Base-by-base conservation (phyloP, 345 rosid species). In the Odontarrhena argentea region DNA sequence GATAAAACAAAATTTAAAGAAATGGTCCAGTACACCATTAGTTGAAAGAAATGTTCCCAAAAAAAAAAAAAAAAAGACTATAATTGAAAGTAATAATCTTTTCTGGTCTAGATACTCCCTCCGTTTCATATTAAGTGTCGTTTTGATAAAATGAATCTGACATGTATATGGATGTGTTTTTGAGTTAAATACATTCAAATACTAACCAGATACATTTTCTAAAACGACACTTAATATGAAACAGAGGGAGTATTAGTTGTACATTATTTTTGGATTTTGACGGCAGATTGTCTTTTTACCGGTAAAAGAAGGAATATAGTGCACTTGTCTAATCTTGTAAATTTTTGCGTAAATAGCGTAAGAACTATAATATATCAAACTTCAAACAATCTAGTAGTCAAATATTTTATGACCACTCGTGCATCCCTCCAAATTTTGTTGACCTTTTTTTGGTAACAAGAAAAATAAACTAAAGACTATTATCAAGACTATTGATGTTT, bases 351-450 rank as follows among this genome's bases (percentile, higher is more conserved):
- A 47, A 62, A 62, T 11, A 37, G 45, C n/a, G 43, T 58, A 42
- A 68, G 40, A 58, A 6, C 10, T 58, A 49, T 48, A 47, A 9
- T 18, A 46, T 46, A 24, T 9, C 35, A 46, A 46, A 55, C 11
- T 60, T 18, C 61, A 9, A 58, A 68, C n/a, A 47, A 3, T 26
- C 13, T 9, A 28, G 5, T 47, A 37, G 35, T 61, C 61, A 35
- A 9, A n/a, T 60, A 55, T 55, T 15, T 28, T 2, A 45, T 34
- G 26, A 37, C 11, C 35, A 42, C 8, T 49, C 47, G 60, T 58
- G 52, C 47, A 48, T 37, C 26, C 36, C 37, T 69, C 73, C 51
- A 50, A 42, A 59, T 50, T 8, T 13, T 45, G 22, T 62, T 53
- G 68, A 61, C 41, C 6, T 45, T 13, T 36, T 14, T 48, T 48